Percentiles rank a stretch among this genome's conserved stretches.
These are phyloP conservation scores for Omphalea diandra DNA, from an alignment of 441 rosid genomes.

Conservation along the genomic window DNA sequence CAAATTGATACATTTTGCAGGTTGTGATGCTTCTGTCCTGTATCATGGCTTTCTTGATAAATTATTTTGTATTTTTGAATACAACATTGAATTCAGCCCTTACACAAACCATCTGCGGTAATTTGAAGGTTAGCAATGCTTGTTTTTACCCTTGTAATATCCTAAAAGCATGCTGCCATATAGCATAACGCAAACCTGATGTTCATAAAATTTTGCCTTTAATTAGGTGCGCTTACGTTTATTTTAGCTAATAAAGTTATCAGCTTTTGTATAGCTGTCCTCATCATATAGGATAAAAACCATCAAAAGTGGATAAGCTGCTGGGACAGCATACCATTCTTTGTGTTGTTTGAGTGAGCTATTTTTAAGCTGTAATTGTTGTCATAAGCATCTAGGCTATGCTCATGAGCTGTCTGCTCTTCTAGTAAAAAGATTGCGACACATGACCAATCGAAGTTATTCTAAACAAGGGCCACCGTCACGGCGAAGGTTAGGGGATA, in stretches of 20 bases:
- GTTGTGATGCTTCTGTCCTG: constrained; percentile 7
- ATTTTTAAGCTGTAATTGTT: too few species aligned
- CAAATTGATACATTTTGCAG: neutral
- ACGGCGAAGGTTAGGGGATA: too few species aligned
- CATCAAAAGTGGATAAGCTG: too few species aligned
- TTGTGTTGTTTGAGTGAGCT: neutral
- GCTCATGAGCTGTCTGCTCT: too few species aligned
- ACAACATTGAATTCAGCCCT: constrained; percentile 92
- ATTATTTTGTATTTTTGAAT: constrained; percentile 83
- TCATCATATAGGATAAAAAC: too few species aligned
- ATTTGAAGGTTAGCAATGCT: constrained; percentile 52
- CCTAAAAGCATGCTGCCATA: neutral
- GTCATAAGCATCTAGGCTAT: too few species aligned
- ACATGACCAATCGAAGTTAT: too few species aligned
- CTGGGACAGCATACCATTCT: neutral
- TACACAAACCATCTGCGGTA: constrained; percentile 86
- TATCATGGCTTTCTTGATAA: constrained; percentile 76
- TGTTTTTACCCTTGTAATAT: neutral
- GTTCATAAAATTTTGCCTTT: neutral
- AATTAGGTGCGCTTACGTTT: neutral
- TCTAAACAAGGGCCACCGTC: too few species aligned
- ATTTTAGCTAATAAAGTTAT: neutral
- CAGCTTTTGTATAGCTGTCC: neutral
- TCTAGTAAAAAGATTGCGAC: too few species aligned
- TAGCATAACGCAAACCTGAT: neutral